Conservation (phyloP, 73 alveolate genomes). For the Symbiodinium pilosum region DNA sequence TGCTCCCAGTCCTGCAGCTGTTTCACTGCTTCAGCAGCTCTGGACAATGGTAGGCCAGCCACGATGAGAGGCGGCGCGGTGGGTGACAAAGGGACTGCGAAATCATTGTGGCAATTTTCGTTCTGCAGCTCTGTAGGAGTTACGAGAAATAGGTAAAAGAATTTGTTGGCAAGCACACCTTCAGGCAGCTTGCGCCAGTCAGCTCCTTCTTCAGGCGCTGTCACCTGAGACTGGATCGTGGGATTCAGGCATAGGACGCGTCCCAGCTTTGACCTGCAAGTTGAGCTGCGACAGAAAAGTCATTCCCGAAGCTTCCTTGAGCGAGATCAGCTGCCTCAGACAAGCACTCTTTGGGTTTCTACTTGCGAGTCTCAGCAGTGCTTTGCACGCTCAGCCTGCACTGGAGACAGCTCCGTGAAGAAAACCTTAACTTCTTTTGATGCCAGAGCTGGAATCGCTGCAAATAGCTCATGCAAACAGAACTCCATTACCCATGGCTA, state of each 20-base stretch:
- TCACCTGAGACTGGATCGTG: neutral
- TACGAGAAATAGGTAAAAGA: too few species aligned
- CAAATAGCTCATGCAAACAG: neutral
- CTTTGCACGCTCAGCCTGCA: neutral
- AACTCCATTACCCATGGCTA: neutral
- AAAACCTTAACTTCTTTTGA: neutral
- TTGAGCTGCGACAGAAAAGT: neutral
- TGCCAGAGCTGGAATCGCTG: neutral
- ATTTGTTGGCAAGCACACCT: neutral
- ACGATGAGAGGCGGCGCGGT: constrained; percentile 55
- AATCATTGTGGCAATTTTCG: too few species aligned
- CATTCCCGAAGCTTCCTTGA: neutral
- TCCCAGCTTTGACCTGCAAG: neutral
- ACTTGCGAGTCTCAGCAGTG: neutral
- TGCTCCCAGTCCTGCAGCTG: constrained; percentile 38
- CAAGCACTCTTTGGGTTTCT: neutral
- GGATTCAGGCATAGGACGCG: neutral
- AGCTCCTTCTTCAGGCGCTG: neutral
- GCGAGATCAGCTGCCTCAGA: constrained; percentile 5
- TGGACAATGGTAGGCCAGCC: constrained; percentile 29
- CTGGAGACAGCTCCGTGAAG: constrained; percentile 10
- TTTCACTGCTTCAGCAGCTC: constrained; percentile 26
- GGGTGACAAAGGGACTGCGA: constrained; percentile 22
- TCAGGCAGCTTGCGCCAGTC: constrained; percentile 9
- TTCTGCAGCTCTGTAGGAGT: too few species aligned